Percentiles rank a stretch among this genome's conserved stretches.
Evolutionary conservation across 495 filamentous ascomycete species (phyloP).

Genomic region (Aspergillus mulundensis): DNA sequence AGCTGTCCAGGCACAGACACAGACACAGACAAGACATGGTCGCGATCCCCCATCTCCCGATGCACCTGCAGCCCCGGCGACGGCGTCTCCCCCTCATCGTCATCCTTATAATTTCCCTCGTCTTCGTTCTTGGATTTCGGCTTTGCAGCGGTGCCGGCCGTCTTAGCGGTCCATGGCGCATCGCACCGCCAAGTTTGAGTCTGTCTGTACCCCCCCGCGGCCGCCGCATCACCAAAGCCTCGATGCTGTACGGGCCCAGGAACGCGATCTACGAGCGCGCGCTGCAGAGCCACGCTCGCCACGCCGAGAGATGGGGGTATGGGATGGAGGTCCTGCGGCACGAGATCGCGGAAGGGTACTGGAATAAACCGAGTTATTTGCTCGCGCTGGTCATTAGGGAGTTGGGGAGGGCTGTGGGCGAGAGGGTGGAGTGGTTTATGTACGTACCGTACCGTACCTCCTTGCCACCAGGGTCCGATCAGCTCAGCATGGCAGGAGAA

Average conservation of each 20-base stretch:
- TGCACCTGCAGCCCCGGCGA: no score
- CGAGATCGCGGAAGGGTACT: constrained; percentile 31
- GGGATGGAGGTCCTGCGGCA: constrained; percentile 35
- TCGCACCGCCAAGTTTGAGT: background rate
- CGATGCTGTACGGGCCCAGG: constrained; percentile 29
- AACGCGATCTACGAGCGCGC: constrained; percentile 37
- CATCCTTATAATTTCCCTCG: no score
- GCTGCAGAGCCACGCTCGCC: constrained; percentile 35
- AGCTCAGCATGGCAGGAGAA: no score
- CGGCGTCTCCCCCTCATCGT: no score
- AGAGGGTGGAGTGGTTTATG: constrained; percentile 44
- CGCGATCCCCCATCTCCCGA: no score
- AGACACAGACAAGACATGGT: no score
- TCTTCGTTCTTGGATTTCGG: no score
- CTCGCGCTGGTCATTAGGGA: constrained; percentile 38
- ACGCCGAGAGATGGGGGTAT: constrained; percentile 36
- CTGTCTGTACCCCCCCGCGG: background rate
- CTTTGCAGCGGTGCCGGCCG: no score
- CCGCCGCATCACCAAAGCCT: constrained; percentile 23
- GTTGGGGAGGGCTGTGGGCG: constrained; percentile 30
- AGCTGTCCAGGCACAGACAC: no score
- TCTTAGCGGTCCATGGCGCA: no score
- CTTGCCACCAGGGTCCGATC: no score
- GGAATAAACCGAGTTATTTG: constrained; percentile 43
- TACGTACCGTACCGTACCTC: constrained; percentile 5